Evolutionary conservation across 108 stramenopile species (phyloP), one percentile per base, ranked within the genome.

Genomic region (Cyclotella baltica): DNA sequence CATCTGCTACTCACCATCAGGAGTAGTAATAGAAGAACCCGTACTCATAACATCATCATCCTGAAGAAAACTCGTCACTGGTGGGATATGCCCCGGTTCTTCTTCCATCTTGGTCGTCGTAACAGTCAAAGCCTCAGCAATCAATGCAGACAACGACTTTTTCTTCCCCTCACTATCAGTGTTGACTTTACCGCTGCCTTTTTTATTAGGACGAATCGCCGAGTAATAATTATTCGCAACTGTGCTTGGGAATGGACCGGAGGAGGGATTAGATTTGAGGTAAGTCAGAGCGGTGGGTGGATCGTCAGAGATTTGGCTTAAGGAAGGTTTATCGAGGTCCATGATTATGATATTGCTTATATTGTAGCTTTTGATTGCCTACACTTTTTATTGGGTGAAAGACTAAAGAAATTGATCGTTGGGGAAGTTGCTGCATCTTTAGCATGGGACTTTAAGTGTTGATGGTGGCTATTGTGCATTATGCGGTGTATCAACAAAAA

Each of bases 61-160:
- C 13, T 61, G 59, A 15, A 20, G 33, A 61, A 61, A 61, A 61
- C 59, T 61, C 4, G 59, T 61, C 59, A 61, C 59, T 4, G 59
- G 59, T 8, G 59, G 59, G 34, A 61, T 61, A 34, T 33, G 33
- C 1, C 31, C 59, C 59, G 59, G 59, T 1, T 61, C 59, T 34
- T 61, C 59, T 1, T 30, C 59, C 30, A 34, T 34, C 13, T 61
- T 16, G 11, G 51, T 25, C 1, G 30, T 30, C 29, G 5, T 9
- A 4, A 58, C 27, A 30, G 57, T 10, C 29, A 31, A 18, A 13
- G 59, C 59, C 59, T 61, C 31, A 11, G 31, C 59, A n/a, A 61
- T 61, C 9, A 61, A 16, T 11, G 59, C 34, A 5, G 31, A 4
- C 33, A 61, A 61, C 16, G 11, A 2, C 30, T 61, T 61, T 22